Evolutionary conservation across 2,329 filamentous ascomycete genomes (phyloP), one percentile per base, ranked within the genome.

Genomic region (Tolypocladium paradoxum): DNA sequence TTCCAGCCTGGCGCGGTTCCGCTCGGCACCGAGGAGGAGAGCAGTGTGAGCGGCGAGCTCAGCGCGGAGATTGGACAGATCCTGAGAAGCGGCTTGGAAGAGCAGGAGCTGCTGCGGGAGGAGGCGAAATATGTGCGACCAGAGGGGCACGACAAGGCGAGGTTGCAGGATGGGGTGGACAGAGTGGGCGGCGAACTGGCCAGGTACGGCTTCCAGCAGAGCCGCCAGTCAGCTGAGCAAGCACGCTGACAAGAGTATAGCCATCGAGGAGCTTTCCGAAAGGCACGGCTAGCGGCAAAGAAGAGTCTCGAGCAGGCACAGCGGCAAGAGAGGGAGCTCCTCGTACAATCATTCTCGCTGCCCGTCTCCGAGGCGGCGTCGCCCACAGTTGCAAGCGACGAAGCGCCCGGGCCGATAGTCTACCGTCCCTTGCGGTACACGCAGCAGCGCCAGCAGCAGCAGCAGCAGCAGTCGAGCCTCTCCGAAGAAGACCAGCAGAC

Each of bases 211-310:
- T 49, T 27, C 11, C n/a, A 18, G 6, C 22, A 16, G 34, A 18
- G 7, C 38, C 16, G n/a, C 20, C 11, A 16, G 29, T 33, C 6
- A 7, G 24, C 7, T 49, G n/a, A 22, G 36, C 6, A 36, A 16
- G 46, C 4, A 18, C 18, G 24, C 48, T 50, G 27, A 53, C 14
- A 3, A 8, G 9, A 14, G 27, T 3, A 16, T 43, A 82, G 75
- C 55, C 78, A 71, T 57, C 76, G 89, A 55, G 73, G 77, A 35
- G 79, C 83, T 34, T 96, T 95, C 68, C 85, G 91, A 59, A 86
- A 83, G 66, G 91, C 92, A 14, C 88, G 95, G 63, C 73, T 96
- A 51, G 76, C 81, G 29, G 90, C 90, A 22, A 92, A 89, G 67
- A 80, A 83, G 58, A 87, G 82, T 69, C 79, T 90, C 37, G 82